phyloP scores from a whole-genome alignment of 495 filamentous ascomycete genomes.

The Aspergillus homomorphus region DNA sequence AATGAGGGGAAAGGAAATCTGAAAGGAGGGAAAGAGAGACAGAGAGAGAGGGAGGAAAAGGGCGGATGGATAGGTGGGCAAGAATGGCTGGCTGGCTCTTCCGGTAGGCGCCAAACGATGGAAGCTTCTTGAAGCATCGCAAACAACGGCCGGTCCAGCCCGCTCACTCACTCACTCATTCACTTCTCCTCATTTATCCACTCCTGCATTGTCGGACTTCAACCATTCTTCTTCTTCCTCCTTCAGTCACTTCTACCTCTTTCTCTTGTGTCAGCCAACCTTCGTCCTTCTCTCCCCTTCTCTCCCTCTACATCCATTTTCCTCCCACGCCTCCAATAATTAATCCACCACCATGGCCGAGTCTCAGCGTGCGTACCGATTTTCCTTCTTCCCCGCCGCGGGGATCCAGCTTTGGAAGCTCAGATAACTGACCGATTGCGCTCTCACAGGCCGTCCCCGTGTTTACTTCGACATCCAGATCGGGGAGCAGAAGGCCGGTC shows the following conservation, averaged over 20 bases:
- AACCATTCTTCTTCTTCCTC: slow-evolving; percentile 7
- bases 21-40: background rate
- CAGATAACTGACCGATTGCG: slow-evolving; percentile 17
- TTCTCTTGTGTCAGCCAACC: background rate
- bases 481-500: slow-evolving; percentile 64
- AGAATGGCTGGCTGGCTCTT: too few species aligned
- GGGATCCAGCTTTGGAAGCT: slow-evolving; percentile 18
- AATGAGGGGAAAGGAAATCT: too few species aligned
- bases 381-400: slow-evolving; percentile 23
- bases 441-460: slow-evolving; percentile 53
- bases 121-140: slow-evolving; percentile 47
- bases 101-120: slow-evolving; percentile 20
- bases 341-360: slow-evolving; percentile 32
- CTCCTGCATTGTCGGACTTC: background rate
- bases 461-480: slow-evolving; percentile 91
- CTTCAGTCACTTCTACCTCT: slow-evolving; percentile 9
- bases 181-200: slow-evolving; percentile 10
- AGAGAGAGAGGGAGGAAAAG: too few species aligned
- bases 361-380: slow-evolving; percentile 31
- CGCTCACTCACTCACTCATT: slow-evolving; percentile 11
- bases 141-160: slow-evolving; percentile 12
- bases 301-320: slow-evolving; percentile 7
- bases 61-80: too few species aligned
- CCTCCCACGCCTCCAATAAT: slow-evolving; percentile 6
- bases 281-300: slow-evolving; percentile 10